Evolutionary conservation across 208 protist species (phyloP), one percentile per base, ranked within the genome.

Genomic region (Trypanosoma platydactyli): DNA sequence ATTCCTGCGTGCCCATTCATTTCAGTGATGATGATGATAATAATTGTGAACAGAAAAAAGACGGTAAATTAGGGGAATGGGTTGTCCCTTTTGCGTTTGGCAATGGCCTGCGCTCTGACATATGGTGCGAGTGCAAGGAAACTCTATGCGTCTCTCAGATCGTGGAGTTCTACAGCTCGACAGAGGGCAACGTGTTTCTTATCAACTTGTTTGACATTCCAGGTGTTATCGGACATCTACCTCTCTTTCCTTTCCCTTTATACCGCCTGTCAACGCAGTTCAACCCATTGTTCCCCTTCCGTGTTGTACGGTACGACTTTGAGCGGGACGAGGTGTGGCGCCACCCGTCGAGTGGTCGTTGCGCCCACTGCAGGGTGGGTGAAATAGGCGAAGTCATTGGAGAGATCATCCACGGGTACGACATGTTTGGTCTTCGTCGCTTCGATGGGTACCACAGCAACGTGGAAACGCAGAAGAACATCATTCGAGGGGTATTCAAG

Each of bases 161-260:
- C 0, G 73, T 80, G 7, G 91, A 97, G 67, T 93, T 96, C 46
- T 97, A 97, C 73, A 92, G 78, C 59, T 78, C 86, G 45, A 97
- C 94, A 1, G 94, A 97, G 58, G 83, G 83, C 24, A 90, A 87
- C 68, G 77, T 82, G 42, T 83, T 84, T 45, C 60, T 89, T 25
- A 52, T 89, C 40, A 92, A 92, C 64, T 62, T 81, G 6, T 88
- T 78, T 56, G 76, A 81, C 20, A 64, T 76, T 33, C 71, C 61
- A 5, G 83, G 79, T 52, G 77, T 79, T 22, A 70, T 91, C 20
- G 88, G 83, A 9, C 77, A 88, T 63, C 71, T 88, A n/a, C 77
- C 82, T 0, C 79, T 76, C 41, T 79, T 80, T 22, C 80, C 80
- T 5, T 1, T 18, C 20, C 76, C 76, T 29, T 54, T 85, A 44